These are phyloP conservation scores for Cladosporium sp. DNA, from an alignment of 2,329 filamentous ascomycete species.

Conservation along the genomic window DNA sequence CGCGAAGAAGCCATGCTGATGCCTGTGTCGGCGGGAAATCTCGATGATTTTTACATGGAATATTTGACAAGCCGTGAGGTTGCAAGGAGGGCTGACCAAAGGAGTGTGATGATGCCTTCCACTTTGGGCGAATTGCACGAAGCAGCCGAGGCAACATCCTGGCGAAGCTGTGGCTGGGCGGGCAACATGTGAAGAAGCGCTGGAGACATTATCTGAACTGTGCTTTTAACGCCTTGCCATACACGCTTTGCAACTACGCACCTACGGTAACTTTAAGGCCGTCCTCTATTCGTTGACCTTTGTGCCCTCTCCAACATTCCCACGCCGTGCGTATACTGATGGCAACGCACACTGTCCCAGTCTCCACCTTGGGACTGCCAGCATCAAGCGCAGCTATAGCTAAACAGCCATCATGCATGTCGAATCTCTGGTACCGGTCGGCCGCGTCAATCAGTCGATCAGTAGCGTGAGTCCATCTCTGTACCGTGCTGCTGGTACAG, in stretches of 20 bases:
- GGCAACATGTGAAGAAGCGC: constrained; percentile 5
- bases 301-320: neutral
- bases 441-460: neutral
- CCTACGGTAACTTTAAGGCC: neutral
- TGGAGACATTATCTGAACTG: neutral
- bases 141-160: constrained; percentile 4
- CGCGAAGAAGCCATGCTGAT: constrained; percentile 3
- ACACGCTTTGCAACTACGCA: neutral
- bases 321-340: neutral
- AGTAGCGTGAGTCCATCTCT: neutral
- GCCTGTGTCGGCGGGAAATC: neutral
- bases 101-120: constrained; percentile 10
- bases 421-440: neutral
- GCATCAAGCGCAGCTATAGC: neutral
- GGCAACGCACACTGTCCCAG: neutral
- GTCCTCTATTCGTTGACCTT: neutral
- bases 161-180: neutral
- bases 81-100: neutral
- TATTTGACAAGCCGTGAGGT: neutral
- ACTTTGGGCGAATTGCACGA: constrained; percentile 1
- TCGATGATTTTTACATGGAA: neutral
- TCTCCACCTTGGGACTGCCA: neutral
- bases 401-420: neutral
- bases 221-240: neutral
- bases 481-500: neutral